These are phyloP conservation scores for Toxicodendron radicans DNA, from an alignment of 345 rosid species.

Conservation along the genomic window DNA sequence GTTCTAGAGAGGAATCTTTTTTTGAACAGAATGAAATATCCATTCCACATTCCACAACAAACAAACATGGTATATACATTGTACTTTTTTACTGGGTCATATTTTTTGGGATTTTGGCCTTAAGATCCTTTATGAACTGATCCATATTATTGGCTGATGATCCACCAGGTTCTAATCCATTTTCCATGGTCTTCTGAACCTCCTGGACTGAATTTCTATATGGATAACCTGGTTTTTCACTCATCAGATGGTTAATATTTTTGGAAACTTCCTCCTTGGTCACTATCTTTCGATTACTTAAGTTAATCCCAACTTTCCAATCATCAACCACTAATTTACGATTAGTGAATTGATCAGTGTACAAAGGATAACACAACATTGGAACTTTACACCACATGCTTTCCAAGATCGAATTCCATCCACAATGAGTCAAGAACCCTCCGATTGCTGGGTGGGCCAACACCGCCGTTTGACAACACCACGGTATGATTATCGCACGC, in stretches of 20 bases:
- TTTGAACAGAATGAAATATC: no score
- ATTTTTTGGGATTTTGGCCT: conserved; percentile 22
- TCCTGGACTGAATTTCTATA: conserved; percentile 8
- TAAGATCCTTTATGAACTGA: conserved; percentile 28
- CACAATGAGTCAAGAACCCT: conserved; percentile 71
- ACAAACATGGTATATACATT: not conserved
- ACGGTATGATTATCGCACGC: conserved; percentile 47
- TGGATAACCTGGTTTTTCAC: conserved; percentile 13
- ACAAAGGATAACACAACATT: conserved; percentile 53
- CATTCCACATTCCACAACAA: no score
- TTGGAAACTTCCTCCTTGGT: conserved; percentile 35
- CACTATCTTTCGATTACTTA: conserved; percentile 34
- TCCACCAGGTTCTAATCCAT: conserved; percentile 27
- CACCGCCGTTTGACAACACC: conserved; percentile 56
- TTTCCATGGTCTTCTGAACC: conserved; percentile 21
- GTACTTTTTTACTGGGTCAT: not conserved
- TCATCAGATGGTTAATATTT: conserved; percentile 30
- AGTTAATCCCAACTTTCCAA: conserved; percentile 63
- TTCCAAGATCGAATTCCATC: conserved; percentile 72
- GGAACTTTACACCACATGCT: conserved; percentile 62
- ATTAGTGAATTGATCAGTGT: conserved; percentile 70
- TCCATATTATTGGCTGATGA: conserved; percentile 31
- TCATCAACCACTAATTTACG: conserved; percentile 66
- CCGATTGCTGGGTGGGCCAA: conserved; percentile 54
- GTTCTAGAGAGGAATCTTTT: no score